Base-by-base conservation (phyloP, 1,284 basidiomycete genomes). In the Thelephora terrestris region DNA sequence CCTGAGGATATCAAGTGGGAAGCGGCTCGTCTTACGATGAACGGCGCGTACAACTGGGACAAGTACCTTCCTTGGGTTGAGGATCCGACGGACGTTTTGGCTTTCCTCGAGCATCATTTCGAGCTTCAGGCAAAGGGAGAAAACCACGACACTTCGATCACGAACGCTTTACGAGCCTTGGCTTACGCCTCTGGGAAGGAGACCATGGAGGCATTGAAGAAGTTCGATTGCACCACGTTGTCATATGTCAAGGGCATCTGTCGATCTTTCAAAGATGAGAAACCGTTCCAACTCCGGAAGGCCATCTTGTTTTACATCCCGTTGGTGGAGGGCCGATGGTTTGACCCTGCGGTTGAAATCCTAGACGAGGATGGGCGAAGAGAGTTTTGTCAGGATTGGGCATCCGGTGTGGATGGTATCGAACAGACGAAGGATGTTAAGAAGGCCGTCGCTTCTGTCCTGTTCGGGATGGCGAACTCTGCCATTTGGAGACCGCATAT, bases 61-160 rank as follows among this genome's bases (percentile, higher is more conserved):
- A 32, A 32, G 29, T 32, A 32, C 12, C 29, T 32, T 12, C 29
- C 29, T 32, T 32, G 29, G 29, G 29, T 32, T 32, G 29, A 32
- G 9, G 39, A 42, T 42, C 21, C 39, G 25, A 42, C 17, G 16
- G 39, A 25, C 39, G 20, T 21, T 42, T 23, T 42, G 20, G 21
- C 39, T 14, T 42, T 42, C 39, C 25, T 42, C 21, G 39, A 42
- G 39, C 39, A 42, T 42, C 39, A 42, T 42, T 42, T 42, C 17
- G 39, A 21, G 12, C 39, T 42, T 14, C 21, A 42, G 39, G 21
- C 20, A n/a, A 18, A 42, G 39, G 39, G 39, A n/a, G 39, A 42
- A 6, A 23, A 20, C 39, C 39, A 42, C 17, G 29, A 32, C 14
- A 32, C 3, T 14, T 12, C 29, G 29, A 32, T 32, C 29, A 32